phyloP scores from a whole-genome alignment of 2,329 filamentous ascomycete genomes.

The Calonectria hawksworthii region DNA sequence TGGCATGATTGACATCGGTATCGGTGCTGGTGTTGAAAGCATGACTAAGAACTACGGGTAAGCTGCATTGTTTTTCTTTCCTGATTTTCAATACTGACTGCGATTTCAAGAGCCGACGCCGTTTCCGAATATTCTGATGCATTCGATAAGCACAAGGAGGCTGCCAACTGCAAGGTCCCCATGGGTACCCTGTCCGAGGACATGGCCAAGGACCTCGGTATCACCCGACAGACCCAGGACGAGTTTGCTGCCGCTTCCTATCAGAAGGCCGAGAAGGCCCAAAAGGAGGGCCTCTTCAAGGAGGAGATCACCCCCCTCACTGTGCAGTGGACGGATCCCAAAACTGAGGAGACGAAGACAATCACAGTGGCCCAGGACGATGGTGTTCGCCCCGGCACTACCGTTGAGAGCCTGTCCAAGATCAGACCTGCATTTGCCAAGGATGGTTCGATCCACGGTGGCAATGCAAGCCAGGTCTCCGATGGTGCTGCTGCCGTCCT shows the following conservation, averaged over 20 bases:
- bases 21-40: constrained; percentile 96
- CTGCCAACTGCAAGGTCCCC: constrained; percentile 96
- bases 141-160: constrained; percentile 83
- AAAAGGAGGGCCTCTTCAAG: constrained; percentile 90
- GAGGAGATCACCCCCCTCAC: constrained; percentile 91
- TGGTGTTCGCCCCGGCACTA: constrained; percentile 87
- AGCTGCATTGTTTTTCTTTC: constrained; percentile 45
- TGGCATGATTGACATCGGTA: constrained; percentile 95
- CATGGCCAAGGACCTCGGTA: constrained; percentile 89
- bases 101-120: constrained; percentile 74
- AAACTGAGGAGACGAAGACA: constrained; percentile 86
- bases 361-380: constrained; percentile 90
- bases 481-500: constrained; percentile 96
- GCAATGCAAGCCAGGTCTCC: constrained; percentile 95
- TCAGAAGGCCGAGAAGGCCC: constrained; percentile 88
- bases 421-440: constrained; percentile 92
- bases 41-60: constrained; percentile 95
- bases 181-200: constrained; percentile 96
- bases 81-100: constrained; percentile 16
- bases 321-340: constrained; percentile 90
- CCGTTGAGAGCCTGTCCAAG: constrained; percentile 89
- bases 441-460: constrained; percentile 94
- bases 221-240: constrained; percentile 83
- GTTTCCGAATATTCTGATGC: constrained; percentile 94
- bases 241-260: constrained; percentile 95